Base-by-base conservation (phyloP, 306 rosid species). In the Malus orientalis region DNA sequence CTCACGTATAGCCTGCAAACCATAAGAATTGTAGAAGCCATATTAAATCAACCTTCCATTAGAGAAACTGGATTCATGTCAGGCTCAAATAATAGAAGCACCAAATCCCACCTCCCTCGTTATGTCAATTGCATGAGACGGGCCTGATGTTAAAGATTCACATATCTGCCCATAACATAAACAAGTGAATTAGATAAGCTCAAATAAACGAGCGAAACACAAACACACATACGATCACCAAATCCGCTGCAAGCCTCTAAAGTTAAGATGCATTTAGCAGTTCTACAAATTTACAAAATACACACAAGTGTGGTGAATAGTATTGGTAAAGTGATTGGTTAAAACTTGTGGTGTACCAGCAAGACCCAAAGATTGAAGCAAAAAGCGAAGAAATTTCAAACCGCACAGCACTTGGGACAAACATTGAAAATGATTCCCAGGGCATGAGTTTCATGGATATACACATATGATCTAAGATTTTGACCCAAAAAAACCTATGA, bases 101-200 rank as follows among this genome's bases (percentile, higher is more conserved):
- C 62, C 33, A 72, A 82, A 27, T 69, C 86, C 68, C 81, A 90
- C 99, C 97, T 95, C 97, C 72, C 97, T 86, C 1, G 97, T 92
- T 81, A 95, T 90, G 86, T 92, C 97, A 73, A 92, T 88, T 4
- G 97, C 99, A 83, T 92, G 97, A 76, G 87, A 89, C 82, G 99
- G 99, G 69, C 96, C 97, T 3, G 97, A 89, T 71, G 99, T 95
- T 69, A 90, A 78, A 59, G 97, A 92, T 77, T 92, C 99, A 27
- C 84, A 83, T 86, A 95, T 89, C 99, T 95, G 87, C 77, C 78
- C 83, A 79, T 49, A 75, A 75, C 70, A 78, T 73, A 69, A 57
- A 71, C 71, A 84, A 80, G 63, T 40, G 15, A 29, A 3, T 10
- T 66, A 64, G 11, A 36, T 4, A 27, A 29, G 64, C 54, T 5